Conservation (phyloP, 2,329 filamentous ascomycete species). For the Clarireedia homoeocarpa region DNA sequence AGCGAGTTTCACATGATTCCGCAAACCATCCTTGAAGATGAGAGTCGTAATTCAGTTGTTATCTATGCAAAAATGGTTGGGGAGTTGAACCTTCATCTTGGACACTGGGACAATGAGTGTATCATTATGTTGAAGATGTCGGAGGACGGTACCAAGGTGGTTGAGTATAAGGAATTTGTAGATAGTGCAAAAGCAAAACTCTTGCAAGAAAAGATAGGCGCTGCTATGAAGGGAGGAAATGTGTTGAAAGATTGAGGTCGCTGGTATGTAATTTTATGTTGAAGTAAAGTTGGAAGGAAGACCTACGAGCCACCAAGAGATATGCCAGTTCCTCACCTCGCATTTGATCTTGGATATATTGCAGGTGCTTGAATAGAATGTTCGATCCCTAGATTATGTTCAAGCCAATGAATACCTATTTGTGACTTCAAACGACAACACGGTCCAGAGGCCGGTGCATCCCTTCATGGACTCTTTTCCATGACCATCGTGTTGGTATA, state of each 20-base stretch:
- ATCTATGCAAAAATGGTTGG: not conserved
- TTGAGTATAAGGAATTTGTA: constrained; percentile 4
- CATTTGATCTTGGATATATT: no score
- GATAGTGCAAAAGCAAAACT: constrained; percentile 2
- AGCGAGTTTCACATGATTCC: not conserved
- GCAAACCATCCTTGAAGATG: not conserved
- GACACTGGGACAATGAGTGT: not conserved
- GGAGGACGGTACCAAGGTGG: not conserved
- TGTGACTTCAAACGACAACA: no score
- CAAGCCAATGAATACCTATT: no score
- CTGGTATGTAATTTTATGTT: no score
- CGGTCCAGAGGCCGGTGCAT: no score
- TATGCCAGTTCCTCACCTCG: no score
- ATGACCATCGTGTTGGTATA: no score
- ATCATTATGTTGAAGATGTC: constrained; percentile 4
- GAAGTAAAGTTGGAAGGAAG: no score
- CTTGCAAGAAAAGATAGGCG: not conserved
- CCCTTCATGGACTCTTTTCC: no score
- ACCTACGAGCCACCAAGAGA: no score
- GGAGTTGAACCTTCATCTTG: not conserved
- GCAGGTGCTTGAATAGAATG: no score
- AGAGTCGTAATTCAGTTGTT: not conserved
- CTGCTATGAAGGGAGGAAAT: not conserved
- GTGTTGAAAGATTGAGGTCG: not conserved
- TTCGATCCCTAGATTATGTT: no score